Base-by-base conservation (phyloP, 345 rosid species). In the Boechera stricta region DNA sequence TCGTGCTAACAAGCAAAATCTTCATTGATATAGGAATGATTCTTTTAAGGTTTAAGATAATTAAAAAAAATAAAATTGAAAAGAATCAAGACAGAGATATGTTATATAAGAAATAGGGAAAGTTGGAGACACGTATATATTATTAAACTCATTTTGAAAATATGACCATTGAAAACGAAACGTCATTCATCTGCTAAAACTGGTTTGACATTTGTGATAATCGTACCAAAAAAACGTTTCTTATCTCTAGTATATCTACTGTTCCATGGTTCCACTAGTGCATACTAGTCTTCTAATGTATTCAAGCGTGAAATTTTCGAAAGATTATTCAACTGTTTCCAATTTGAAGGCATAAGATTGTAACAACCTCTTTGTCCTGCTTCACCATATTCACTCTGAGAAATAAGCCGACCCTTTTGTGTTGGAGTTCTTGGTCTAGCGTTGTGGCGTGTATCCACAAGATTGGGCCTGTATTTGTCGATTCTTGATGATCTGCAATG, bases 401-500 rank as follows among this genome's bases (percentile, higher is more conserved):
- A 10, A 29, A 10, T 18, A 56, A 28, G 56, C 57, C 5, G 11
- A 42, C 45, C 56, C 11, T 21, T 53, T 44, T 4, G 58, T 35
- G 36, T 24, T 4, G 58, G 10, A 53, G 41, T 54, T 70, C 28
- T 77, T 33, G 64, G 51, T 63, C 59, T 77, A 39, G 55, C 52
- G 32, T 16, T 58, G 13, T 29, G 18, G 15, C 39, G 44, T 28
- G 66, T 10, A 5, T 71, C 67, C 55, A 18, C 56, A 64, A 55
- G 66, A 13, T 24, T 38, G 61, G 10, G 63, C 24, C 31, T 32
- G 77, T 10, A n/a, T n/a, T 62, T 83, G 85, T 70, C 61, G 81
- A 74, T 81, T 82, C 78, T 78, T 80, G 75, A 80, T 39, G 66
- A 87, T 60, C 73, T 79, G 84, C 78, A 83, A 64, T 2, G 94